phyloP scores from a whole-genome alignment of 73 alveolate species.

The Paramecium tetraurelia region DNA sequence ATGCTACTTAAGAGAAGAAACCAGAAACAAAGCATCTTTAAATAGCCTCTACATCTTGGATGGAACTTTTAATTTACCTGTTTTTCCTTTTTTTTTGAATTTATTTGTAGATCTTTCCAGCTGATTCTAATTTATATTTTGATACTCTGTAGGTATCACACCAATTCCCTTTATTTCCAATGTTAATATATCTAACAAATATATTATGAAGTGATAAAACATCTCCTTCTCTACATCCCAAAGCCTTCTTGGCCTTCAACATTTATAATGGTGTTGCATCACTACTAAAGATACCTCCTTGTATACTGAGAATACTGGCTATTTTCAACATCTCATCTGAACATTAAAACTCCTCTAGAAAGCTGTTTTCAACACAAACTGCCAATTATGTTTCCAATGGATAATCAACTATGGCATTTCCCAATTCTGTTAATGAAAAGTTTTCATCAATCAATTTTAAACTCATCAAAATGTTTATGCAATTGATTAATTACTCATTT shows the following conservation, averaged over 20 bases:
- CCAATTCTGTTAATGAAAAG: constrained; percentile 21
- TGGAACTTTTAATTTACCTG: constrained; percentile 75
- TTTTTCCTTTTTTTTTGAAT: constrained; percentile 74
- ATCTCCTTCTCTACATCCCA: constrained; percentile 95
- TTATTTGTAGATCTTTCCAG: constrained; percentile 76
- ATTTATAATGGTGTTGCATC: constrained; percentile 80
- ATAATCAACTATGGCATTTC: constrained; percentile 76
- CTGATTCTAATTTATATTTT: constrained; percentile 64
- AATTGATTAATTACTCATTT: not conserved
- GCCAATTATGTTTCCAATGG: constrained; percentile 92
- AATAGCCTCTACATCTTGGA: constrained; percentile 90
- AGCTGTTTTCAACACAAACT: constrained; percentile 81
- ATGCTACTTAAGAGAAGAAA: constrained; percentile 90
- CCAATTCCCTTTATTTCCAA: constrained; percentile 78
- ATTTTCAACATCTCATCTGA: constrained; percentile 87
- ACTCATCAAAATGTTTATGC: not conserved
- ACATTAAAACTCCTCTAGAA: constrained; percentile 88
- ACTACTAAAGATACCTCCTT: constrained; percentile 51
- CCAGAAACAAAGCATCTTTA: constrained; percentile 93
- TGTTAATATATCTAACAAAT: constrained; percentile 70
- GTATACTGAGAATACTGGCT: constrained; percentile 82
- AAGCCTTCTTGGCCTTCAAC: constrained; percentile 87
- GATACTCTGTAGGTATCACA: constrained; percentile 75
- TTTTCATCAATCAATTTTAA: not conserved
- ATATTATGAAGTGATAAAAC: constrained; percentile 87